Conservation (phyloP, 305 asterid genomes). For the Fraxinus albicans region DNA sequence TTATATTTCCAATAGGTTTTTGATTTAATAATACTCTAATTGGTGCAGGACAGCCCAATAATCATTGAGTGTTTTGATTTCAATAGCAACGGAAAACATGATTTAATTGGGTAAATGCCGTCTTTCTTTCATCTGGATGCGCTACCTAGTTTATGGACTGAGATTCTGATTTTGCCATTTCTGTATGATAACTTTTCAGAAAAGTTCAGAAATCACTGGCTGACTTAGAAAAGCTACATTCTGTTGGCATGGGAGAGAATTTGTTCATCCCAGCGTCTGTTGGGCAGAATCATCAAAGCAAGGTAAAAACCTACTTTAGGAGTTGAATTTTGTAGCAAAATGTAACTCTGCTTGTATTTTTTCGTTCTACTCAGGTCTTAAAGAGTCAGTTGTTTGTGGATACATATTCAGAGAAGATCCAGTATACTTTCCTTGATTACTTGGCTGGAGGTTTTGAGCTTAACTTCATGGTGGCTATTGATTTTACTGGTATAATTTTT, state of each 20-base stretch:
- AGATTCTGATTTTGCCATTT: constrained; percentile 33
- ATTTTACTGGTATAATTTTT: constrained; percentile 75
- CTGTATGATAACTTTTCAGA: constrained; percentile 49
- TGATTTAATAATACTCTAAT: constrained; percentile 33
- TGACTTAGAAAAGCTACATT: constrained; percentile 75
- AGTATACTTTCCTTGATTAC: constrained; percentile 91
- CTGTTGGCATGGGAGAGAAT: constrained; percentile 59
- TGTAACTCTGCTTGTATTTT: neutral
- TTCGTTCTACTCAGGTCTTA: constrained; percentile 50
- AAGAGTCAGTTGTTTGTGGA: constrained; percentile 86
- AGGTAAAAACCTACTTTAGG: constrained; percentile 42
- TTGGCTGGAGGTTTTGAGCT: constrained; percentile 86
- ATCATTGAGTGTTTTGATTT: constrained; percentile 85
- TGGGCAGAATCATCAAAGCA: constrained; percentile 70
- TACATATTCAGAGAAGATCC: constrained; percentile 67
- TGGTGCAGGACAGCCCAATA: constrained; percentile 94
- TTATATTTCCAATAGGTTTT: constrained; percentile 8
- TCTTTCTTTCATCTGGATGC: constrained; percentile 19
- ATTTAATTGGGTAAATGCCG: constrained; percentile 74
- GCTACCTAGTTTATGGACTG: constrained; percentile 20
- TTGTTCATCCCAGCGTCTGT: constrained; percentile 51
- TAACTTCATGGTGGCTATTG: constrained; percentile 98
- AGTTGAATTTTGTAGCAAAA: constrained; percentile 9
- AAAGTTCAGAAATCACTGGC: constrained; percentile 84
- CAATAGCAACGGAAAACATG: constrained; percentile 90